phyloP scores from a whole-genome alignment of 1,284 basidiomycete species.

The Naganishia liquefaciens region DNA sequence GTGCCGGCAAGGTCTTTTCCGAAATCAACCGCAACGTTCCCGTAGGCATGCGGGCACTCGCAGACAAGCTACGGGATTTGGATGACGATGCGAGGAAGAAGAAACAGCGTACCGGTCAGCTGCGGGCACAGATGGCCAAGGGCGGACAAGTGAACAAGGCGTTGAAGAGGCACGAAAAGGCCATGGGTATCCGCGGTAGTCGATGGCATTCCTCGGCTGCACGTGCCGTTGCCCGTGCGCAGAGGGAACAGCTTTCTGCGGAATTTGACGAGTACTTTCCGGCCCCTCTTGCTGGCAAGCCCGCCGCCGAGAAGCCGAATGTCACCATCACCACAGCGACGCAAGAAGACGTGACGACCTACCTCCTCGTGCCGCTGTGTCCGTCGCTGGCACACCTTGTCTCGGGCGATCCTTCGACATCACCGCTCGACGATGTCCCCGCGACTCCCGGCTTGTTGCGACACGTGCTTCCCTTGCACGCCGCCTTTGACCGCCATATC shows the following conservation, averaged over 20 bases:
- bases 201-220: constrained; percentile 11
- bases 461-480: constrained; percentile 15
- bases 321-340: no score
- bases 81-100: constrained; percentile 45
- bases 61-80: constrained; percentile 44
- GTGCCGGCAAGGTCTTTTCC: constrained; percentile 16
- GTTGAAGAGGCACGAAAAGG: constrained; percentile 31
- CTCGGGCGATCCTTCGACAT: constrained; percentile 1
- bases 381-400: constrained; percentile 26
- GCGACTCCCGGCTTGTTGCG: constrained; percentile 8
- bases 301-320: neutral
- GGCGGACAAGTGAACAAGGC: constrained; percentile 10
- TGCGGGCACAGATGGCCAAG: constrained; percentile 3
- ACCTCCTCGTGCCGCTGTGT: constrained; percentile 29
- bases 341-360: constrained; percentile 21
- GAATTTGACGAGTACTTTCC: constrained; percentile 29
- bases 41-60: constrained; percentile 24
- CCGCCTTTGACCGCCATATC: constrained; percentile 9
- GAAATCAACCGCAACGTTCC: constrained; percentile 29
- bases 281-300: neutral
- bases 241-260: neutral
- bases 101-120: neutral
- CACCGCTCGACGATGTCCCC: neutral
- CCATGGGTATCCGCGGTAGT: constrained; percentile 23
- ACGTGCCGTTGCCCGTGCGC: constrained; percentile 1